Evolutionary conservation across 192 early-diverging fungal species (phyloP), one percentile per base, ranked within the genome.

Genomic region (Funneliformis geosporum): DNA sequence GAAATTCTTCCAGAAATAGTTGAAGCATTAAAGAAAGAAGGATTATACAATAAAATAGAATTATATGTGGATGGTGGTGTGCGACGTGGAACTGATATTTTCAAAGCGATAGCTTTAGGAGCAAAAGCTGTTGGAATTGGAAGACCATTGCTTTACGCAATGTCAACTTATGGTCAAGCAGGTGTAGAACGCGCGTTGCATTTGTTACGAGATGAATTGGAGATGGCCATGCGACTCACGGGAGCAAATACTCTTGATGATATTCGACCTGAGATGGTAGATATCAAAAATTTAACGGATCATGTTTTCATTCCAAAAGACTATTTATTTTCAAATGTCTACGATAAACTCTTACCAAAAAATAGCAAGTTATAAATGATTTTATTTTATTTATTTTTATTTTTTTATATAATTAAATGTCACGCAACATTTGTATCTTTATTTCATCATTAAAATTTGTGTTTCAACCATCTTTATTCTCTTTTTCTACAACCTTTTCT

Each of bases 51-150:
- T 69, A 88, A 89, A 50, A 83, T 98, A 38, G 95, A 98, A 82
- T 90, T 99, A 14, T 98, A 92, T 80, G 78, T 99, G 25, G 98
- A 99, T 84, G 97, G 98, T 43, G 98, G 98, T 38, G 83, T 99
- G 38, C 89, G 97, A 44, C 87, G 93, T 39, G 98, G 95, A 25
- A 88, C 94, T 16, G 98, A 99, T 85, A 91, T 99, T 25, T 90
- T 98, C 87, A 99, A 98, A 88, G 96, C 96, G 3, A 86, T 99
- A 76, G 97, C 97, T 7, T 83, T 99, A 10, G 98, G 98, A 12
- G 98, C 98, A 1, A 91, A 89, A 59, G 97, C 93, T 82, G 91
- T 97, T 80, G 96, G 96, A 74, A 79, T 96, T 84, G 95, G 97
- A 70, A 78, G 95, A 84, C 92, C 94, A 38, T 86, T 87, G 9